Evolutionary conservation across 1,139 yeast genomes (phyloP), one percentile per base, ranked within the genome.

Genomic region (Taiozyma sp.): DNA sequence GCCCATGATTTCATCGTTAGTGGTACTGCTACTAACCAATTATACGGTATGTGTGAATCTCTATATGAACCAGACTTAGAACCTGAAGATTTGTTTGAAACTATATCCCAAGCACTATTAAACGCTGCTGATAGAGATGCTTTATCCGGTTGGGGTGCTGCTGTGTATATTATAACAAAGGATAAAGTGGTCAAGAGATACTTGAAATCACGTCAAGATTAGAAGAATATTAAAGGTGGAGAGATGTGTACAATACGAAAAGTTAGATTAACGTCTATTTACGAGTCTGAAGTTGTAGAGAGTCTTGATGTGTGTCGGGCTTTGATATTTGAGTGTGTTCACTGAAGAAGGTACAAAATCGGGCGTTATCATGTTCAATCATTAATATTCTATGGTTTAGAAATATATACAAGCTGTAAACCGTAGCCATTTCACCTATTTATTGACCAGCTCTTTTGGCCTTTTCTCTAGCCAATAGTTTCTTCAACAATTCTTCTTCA

Each of bases 21-120:
- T 57, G 99, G 99, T 53, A 95, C 99, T 2, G 98, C 98, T 6
- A 74, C 91, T 27, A 97, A 93, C 66, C 99, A 95, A 72, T 76
- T 95, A 54, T 93, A 86, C 66, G 99, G 99, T 70, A 93, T 93
- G 98, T 95, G 99, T 72, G 99, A 93, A 73, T 81, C 96, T n/a
- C 76, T 95, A 55, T 93, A 90, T 71, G 98, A 93, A 70, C 98
- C 98, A 42, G 74, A 87, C 65, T 76, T 93, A 63, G 97, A 83
- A 69, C 93, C 99, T 6, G 99, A 95, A 60, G 97, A 93, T 68
- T 76, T 95, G 64, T 95, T 95, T 68, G 99, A 95, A 70, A 92
- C 98, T 45, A 87, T 92, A 61, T 86, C 96, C 62, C 99, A 95
- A 72, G 92, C 97, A 0, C 74, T 95, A 57, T 76, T 93, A 72